These are phyloP conservation scores for Fusarium metavorans DNA, from an alignment of 2,329 filamentous ascomycete genomes.

Conservation along the genomic window DNA sequence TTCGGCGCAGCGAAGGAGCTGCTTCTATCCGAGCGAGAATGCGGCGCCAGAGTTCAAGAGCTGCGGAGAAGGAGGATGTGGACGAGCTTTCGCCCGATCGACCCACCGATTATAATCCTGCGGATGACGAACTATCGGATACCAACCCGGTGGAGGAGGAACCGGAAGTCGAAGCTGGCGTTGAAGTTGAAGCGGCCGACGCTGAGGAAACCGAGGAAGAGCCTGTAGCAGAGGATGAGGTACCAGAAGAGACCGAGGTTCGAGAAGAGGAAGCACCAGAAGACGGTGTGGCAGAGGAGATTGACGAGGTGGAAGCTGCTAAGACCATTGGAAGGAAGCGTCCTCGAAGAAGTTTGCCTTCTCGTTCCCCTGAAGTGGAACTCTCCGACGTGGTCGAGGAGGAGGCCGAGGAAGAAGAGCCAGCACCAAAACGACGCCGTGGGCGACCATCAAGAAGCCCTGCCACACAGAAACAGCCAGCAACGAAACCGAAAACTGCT, in stretches of 20 bases:
- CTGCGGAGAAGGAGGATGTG: conserved; percentile 36
- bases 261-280: conserved; percentile 33
- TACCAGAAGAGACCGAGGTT: conserved; percentile 39
- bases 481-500: conserved; percentile 38
- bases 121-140: conserved; percentile 28
- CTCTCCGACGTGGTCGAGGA: conserved; percentile 49
- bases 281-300: conserved; percentile 55
- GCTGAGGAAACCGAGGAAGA: conserved; percentile 33
- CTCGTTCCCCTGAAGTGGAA: conserved; percentile 58
- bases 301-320: conserved; percentile 59
- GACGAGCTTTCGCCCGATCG: conserved; percentile 52
- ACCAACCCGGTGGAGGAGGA: conserved; percentile 16
- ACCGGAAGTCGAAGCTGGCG: neutral
- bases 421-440: conserved; percentile 54
- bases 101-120: conserved; percentile 1
- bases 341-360: conserved; percentile 51
- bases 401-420: conserved; percentile 47
- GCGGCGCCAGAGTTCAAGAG: conserved; percentile 34
- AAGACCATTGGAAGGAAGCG: conserved; percentile 57
- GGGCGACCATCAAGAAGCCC: conserved; percentile 54
- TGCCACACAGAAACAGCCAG: conserved; percentile 56
- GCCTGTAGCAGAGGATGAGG: conserved; percentile 34
- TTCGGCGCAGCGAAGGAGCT: conserved; percentile 50
- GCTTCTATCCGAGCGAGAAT: conserved; percentile 49
- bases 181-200: neutral